A percentile compares a stretch with the other conserved stretches of the same genome.
phyloP scores from a whole-genome alignment of 2,329 filamentous ascomycete genomes.

The Fusarium mundagurra region DNA sequence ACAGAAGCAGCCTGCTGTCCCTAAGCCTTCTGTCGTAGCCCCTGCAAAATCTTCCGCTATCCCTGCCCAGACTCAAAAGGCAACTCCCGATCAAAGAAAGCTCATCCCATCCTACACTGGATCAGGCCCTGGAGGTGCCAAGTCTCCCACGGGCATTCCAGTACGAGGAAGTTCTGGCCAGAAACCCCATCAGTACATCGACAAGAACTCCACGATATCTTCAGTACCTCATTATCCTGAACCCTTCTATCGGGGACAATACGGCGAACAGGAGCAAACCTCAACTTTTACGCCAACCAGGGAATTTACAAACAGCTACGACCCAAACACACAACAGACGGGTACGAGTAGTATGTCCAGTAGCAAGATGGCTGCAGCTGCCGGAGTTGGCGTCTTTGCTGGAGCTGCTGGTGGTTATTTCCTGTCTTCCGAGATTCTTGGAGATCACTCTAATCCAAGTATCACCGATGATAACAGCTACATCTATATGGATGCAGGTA shows the following conservation, averaged over 20 bases:
- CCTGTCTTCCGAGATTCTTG: neutral
- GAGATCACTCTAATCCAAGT: neutral
- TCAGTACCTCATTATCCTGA: neutral
- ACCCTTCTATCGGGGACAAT: neutral
- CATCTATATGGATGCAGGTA: neutral
- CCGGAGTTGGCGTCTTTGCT: neutral
- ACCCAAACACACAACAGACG: neutral
- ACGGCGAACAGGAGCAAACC: neutral
- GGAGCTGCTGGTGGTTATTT: neutral
- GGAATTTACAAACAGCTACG: neutral
- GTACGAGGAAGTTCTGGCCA: neutral
- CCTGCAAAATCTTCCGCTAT: neutral
- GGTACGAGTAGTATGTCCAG: neutral
- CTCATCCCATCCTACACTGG: fast-evolving
- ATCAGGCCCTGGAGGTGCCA: neutral
- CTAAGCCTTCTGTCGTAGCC: neutral
- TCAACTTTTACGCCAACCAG: neutral
- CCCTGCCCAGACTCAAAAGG: neutral
- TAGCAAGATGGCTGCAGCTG: neutral
- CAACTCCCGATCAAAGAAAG: neutral
- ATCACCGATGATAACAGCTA: neutral
- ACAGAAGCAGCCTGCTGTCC: neutral
- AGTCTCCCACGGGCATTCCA: neutral
- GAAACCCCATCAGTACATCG: neutral
- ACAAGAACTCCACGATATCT: too few species aligned